Base-by-base conservation (phyloP, 2,329 filamentous ascomycete genomes). In the Ophiostoma angusticollis region DNA sequence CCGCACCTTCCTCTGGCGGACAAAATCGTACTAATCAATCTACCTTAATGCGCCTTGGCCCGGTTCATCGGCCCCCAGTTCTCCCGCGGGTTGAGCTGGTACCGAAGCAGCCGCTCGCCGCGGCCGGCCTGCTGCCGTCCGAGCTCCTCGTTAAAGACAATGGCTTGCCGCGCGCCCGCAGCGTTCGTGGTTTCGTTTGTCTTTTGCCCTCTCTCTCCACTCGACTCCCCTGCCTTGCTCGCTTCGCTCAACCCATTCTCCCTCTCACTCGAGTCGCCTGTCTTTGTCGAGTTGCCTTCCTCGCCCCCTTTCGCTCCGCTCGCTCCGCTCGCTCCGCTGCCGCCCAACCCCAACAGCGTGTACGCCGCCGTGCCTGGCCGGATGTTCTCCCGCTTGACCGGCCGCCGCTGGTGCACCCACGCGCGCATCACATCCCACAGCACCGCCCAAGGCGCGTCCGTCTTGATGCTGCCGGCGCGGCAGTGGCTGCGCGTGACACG, bases 351-450 rank as follows among this genome's bases (percentile, higher is more conserved):
- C 55, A 89, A 65, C 31, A 96, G 78, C 35, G 65, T 74, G 54
- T 74, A 83, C 1, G 83, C 84, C 1, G 85, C 65, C 37, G 71
- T 83, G n/a, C 70, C 71, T 29, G 76, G 68, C 50, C 74, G 80
- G 40, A 93, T 66, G 16, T 75, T 74, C 1, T 72, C 73, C 25
- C 78, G 73, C 54, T 83, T 93, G 42, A 93, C 68, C 0, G 87
- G 86, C 0, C 74, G 69, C 51, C 80, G 82, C 54, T 93, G 85
- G 18, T 80, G 73, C 12, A 83, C 74, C 85, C 86, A 98, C 59
- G 94, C 86, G 19, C 84, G 72, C 75, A 96, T 91, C 21, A 96
- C 66, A 55, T 93, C 82, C 87, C 91, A 96, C 34, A 98, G 72
- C 0, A 84, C 78, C 5, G 67, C 67, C 86, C 86, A 98, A 0